Evolutionary conservation across 805 yeast genomes (phyloP), one percentile per base, ranked within the genome.

Genomic region (Blastobotrys peoriensis): DNA sequence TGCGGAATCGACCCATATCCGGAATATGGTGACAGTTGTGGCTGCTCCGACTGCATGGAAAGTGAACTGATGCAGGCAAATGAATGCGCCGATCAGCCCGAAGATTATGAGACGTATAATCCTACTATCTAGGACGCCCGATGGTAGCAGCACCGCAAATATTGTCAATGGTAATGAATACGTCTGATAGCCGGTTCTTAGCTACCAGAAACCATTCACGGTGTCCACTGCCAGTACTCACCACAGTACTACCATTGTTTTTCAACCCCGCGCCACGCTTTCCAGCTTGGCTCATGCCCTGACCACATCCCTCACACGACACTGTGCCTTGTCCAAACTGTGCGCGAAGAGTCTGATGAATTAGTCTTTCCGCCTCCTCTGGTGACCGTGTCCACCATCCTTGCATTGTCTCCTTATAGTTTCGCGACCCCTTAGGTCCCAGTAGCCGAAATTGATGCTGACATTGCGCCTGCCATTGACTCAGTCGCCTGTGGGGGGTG

Each of bases 381-480:
- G 62, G 51, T 15, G 48, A 38, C 20, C 33, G 8, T 5, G 53
- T 47, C 8, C 48, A 46, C 65, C 65, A 61, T 13, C 63, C 64
- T 17, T 35, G 50, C 38, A 39, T 39, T 2, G 36, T 30, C 5
- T 16, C n/a, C 35, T 28, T 5, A 22, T n/a, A 41, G 38, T 33
- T 2, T 40, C 40, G 5, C 33, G 17, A 21, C 13, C 25, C 38
- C 33, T 27, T 3, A 38, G 57, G 62, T 2, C 28, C 40, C 18
- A 59, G 40, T 9, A 55, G 48, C 36, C 30, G 28, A n/a, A 59
- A 48, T 10, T 50, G 48, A 30, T 58, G 63, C 18, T 49, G 48
- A 45, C 65, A 61, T 40, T 61, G 51, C 2, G 27, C 28, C 27
- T 46, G 48, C 65, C 65, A 61, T 38, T 60, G 59, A n/a, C 40